phyloP scores from a whole-genome alignment of 2,329 filamentous ascomycete genomes.

The Coleophoma cylindrospora region DNA sequence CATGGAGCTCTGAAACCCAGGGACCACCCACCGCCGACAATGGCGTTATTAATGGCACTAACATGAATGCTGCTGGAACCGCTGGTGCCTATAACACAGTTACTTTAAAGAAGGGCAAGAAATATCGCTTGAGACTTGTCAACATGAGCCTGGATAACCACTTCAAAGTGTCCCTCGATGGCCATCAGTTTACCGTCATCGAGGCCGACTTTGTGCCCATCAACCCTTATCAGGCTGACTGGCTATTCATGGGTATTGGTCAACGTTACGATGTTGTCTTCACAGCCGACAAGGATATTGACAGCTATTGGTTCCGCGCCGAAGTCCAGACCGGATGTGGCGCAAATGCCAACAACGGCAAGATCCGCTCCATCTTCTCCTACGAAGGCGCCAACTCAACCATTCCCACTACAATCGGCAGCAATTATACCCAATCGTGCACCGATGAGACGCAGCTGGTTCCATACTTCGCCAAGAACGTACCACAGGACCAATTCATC shows the following conservation, averaged over 20 bases:
- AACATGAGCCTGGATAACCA: conserved; percentile 37
- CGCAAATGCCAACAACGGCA: conserved; percentile 38
- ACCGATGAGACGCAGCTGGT: neutral
- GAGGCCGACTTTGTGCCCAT: conserved; percentile 59
- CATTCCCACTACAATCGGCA: neutral
- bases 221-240: conserved; percentile 53
- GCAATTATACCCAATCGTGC: neutral
- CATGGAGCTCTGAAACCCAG: conserved; percentile 24
- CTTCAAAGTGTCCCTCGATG: conserved; percentile 42
- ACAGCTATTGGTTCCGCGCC: conserved; percentile 49
- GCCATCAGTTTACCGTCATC: conserved; percentile 51
- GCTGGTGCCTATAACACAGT: conserved; percentile 24
- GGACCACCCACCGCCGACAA: conserved; percentile 18
- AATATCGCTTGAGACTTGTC: conserved; percentile 40
- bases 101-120: conserved; percentile 27
- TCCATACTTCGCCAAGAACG: neutral
- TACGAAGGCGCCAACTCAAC: conserved; percentile 50
- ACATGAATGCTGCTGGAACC: conserved; percentile 3
- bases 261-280: conserved; percentile 40
- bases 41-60: conserved; percentile 14
- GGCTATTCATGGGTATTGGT: conserved; percentile 53
- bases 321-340: conserved; percentile 44
- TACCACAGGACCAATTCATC: neutral
- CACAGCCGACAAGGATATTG: conserved; percentile 35
- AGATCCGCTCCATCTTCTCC: conserved; percentile 55